Percentiles rank a stretch among this genome's conserved stretches.
Conservation (phyloP, 768 basidiomycete species). For the Phanerodontia chrysosporium region DNA sequence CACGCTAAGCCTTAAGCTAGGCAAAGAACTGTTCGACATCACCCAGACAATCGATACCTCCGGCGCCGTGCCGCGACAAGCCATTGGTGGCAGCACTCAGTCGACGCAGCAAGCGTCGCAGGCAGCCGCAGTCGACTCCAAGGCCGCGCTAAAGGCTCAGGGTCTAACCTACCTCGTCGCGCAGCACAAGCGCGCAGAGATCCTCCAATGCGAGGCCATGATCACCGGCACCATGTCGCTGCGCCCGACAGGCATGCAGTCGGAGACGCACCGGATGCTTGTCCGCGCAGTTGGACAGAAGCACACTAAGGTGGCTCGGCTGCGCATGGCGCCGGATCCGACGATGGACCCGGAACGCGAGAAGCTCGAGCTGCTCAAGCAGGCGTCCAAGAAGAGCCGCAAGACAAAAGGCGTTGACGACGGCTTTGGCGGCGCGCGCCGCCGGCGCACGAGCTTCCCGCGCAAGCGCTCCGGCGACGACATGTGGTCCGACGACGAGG, state of each 20-base stretch:
- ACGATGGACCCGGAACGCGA: slow-evolving; percentile 73
- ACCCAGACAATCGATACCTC: slow-evolving; percentile 76
- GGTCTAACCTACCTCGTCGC: slow-evolving; percentile 88
- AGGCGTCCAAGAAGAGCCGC: slow-evolving; percentile 59
- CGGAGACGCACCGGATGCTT: slow-evolving; percentile 84
- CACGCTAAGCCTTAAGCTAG: slow-evolving; percentile 81
- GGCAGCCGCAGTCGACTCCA: slow-evolving; percentile 6
- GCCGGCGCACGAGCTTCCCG: slow-evolving; percentile 38
- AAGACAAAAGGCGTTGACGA: slow-evolving; percentile 48
- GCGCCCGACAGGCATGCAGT: slow-evolving; percentile 86
- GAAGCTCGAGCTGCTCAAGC: slow-evolving; percentile 61
- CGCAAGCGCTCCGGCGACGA: slow-evolving; percentile 41
- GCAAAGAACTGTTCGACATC: slow-evolving; percentile 93
- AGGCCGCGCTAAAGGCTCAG: slow-evolving; percentile 37
- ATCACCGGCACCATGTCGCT: slow-evolving; percentile 82
- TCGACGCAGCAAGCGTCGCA: slow-evolving; percentile 28
- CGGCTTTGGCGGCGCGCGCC: slow-evolving; percentile 43
- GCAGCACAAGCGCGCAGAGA: slow-evolving; percentile 80
- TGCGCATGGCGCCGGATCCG: slow-evolving; percentile 78
- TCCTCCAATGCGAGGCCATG: slow-evolving; percentile 82
- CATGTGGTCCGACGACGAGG: slow-evolving; percentile 70
- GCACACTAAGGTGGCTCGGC: slow-evolving; percentile 74
- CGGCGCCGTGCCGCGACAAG: slow-evolving; percentile 56
- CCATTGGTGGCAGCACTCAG: slow-evolving; percentile 44
- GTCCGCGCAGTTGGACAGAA: slow-evolving; percentile 84